Evolutionary conservation across 1,139 yeast species (phyloP), one percentile per base, ranked within the genome.

Genomic region (Kodamaea arcana): DNA sequence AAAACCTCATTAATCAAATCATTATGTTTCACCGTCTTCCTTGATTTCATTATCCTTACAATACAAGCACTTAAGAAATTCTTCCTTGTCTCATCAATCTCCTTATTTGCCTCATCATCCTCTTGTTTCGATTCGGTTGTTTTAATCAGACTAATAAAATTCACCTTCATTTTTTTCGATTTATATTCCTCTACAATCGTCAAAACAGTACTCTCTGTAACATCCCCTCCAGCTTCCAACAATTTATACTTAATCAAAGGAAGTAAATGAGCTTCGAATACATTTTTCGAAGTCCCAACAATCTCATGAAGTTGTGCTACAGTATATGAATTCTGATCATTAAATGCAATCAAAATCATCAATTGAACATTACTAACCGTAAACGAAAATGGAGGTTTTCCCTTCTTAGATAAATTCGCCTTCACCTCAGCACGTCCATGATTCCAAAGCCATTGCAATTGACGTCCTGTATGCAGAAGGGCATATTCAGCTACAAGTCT

Each of bases 391-490:
- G 95, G 94, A 4, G 92, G 87, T 51, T 83, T 82, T 5, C 94
- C 90, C 36, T 83, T 82, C 46, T 82, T 80, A 5, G 92, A 77
- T 45, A 88, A 74, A 53, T 85, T 84, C n/a, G 95, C 95, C 58
- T 80, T 84, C 36, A 94, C 64, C 56, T 94, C 99, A 43, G 95
- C 94, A 59, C 94, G 84, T 30, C 95, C 87, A 54, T 87, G 80
- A 48, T 87, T 85, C 97, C 97, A 94, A 40, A 92, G 72, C 98
- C 98, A 94, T 53, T 85, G 83, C 51, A 94, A 75, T 46, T 87
- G 81, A 57, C 98, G 75, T 11, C 97, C 97, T 41, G 72, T 77
- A 57, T 92, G 97, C 51, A 84, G 84, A 31, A 72, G 66, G 32
- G 77, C 72, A 56, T 92, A 94, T 42, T 83, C 73, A 30, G 73